Evolutionary conservation across 371 early-diverging fungal genomes (phyloP).

Genomic region (Choanephora cucurbitarum): DNA sequence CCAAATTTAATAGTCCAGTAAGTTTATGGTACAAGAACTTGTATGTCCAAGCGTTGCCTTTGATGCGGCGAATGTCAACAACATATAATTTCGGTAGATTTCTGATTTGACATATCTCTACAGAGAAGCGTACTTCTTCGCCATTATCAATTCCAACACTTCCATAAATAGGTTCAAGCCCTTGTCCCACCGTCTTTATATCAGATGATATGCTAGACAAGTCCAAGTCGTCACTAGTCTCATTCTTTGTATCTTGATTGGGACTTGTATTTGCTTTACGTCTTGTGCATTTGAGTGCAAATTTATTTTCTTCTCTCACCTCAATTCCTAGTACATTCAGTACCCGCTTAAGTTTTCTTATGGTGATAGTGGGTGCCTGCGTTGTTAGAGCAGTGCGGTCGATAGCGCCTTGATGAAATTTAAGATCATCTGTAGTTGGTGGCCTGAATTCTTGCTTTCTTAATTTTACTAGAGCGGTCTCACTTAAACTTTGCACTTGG

Average conservation of each 20-base stretch:
- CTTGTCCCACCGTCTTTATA: conserved; percentile 30
- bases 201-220: neutral
- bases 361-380: conserved; percentile 67
- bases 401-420: conserved; percentile 78
- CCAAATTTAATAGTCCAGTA: conserved; percentile 55
- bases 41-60: conserved; percentile 90
- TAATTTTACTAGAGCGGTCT: neutral
- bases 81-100: conserved; percentile 84
- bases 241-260: neutral
- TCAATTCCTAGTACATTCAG: conserved; percentile 72
- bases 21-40: conserved; percentile 84
- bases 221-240: conserved; percentile 12
- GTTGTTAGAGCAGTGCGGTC: conserved; percentile 75
- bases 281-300: conserved; percentile 1
- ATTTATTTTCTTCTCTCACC: conserved; percentile 36
- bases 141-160: conserved; percentile 83
- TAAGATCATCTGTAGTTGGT: conserved; percentile 45
- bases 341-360: conserved; percentile 65
- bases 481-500: conserved; percentile 10
- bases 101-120: conserved; percentile 87
- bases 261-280: conserved; percentile 2
- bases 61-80: conserved; percentile 81
- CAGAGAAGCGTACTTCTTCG: conserved; percentile 76
- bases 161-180: conserved; percentile 88
- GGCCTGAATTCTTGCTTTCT: conserved; percentile 5